These are phyloP conservation scores for Leavenworthia alabamica DNA, from an alignment of 345 rosid species.

Conservation along the genomic window DNA sequence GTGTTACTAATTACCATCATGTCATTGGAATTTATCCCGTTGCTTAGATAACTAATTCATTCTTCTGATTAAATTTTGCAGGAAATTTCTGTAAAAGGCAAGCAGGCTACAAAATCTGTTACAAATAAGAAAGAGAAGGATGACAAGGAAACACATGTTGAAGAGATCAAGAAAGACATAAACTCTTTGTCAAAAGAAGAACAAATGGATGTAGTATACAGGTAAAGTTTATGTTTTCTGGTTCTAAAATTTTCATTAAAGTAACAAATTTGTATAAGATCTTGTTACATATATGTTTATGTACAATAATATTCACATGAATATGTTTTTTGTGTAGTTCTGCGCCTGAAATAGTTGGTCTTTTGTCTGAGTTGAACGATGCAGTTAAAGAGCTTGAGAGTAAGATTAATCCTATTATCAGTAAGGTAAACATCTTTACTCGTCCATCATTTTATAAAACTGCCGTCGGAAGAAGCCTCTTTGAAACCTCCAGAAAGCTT, in stretches of 20 bases:
- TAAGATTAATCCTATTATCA: constrained; percentile 61
- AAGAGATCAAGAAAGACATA: constrained; percentile 62
- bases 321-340: constrained; percentile 44
- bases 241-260: neutral
- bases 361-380: constrained; percentile 71
- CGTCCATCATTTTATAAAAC: neutral
- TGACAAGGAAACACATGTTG: constrained; percentile 33
- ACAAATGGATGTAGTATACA: constrained; percentile 77
- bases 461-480: neutral
- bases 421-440: constrained; percentile 41
- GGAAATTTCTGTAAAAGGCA: constrained; percentile 53
- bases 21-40: neutral
- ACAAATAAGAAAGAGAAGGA: constrained; percentile 28
- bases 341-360: constrained; percentile 88
- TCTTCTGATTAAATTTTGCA: constrained; percentile 22
- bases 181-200: constrained; percentile 75
- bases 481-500: neutral
- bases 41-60: constrained; percentile 9
- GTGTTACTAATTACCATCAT: neutral
- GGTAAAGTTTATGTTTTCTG: constrained; percentile 35
- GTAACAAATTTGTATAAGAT: neutral
- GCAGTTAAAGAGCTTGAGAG: constrained; percentile 64
- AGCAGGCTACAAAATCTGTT: constrained; percentile 20
- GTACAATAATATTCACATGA: neutral
- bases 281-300: neutral